Evolutionary conservation across 805 yeast species (phyloP), one percentile per base, ranked within the genome.

Genomic region (Wickerhamomyces chaumierensis): DNA sequence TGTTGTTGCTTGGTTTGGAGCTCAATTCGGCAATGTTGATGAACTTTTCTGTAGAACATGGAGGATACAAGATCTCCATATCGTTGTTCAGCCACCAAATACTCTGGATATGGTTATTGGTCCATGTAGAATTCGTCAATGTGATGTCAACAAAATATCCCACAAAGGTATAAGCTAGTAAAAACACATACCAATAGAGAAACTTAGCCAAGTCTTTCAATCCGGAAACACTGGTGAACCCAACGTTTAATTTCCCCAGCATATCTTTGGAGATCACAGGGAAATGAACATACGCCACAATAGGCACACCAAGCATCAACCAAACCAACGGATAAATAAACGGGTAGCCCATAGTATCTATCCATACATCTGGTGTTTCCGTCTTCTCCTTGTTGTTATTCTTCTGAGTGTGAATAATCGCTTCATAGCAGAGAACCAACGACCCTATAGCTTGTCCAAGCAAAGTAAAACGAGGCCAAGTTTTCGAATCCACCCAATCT

Each of bases 291-390:
- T 92, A 92, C 1, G 95, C 75, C 18, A 81, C 61, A 20, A 92
- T 71, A 1, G 98, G 98, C 21, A 86, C 63, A 43, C 70, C 68
- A 29, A 83, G 65, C 35, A 75, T 59, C 46, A 63, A 53, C 18
- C 69, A 57, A 0, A 83, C 75, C 18, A 81, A 53, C 2, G 85
- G 83, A 57, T 87, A 90, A 18, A 81, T 63, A 41, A 90, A 92
- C 3, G 98, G 96, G 39, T 83, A 76, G 0, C 98, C 98, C 72
- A 86, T 80, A 1, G 98, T 88, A 53, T 92, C 98, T 28, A 92
- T 69, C 75, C 87, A 86, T n/a, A 86, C 68, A 56, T 92, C 97
- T 0, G 97, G 96, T 25, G 47, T 41, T 9, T 7, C 23, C 23
- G 23, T n/a, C n/a, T n/a, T n/a, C n/a, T n/a, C n/a, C n/a, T n/a